These are phyloP conservation scores for Phytophthora boehmeriae DNA, from an alignment of 352 stramenopile genomes.

Conservation along the genomic window DNA sequence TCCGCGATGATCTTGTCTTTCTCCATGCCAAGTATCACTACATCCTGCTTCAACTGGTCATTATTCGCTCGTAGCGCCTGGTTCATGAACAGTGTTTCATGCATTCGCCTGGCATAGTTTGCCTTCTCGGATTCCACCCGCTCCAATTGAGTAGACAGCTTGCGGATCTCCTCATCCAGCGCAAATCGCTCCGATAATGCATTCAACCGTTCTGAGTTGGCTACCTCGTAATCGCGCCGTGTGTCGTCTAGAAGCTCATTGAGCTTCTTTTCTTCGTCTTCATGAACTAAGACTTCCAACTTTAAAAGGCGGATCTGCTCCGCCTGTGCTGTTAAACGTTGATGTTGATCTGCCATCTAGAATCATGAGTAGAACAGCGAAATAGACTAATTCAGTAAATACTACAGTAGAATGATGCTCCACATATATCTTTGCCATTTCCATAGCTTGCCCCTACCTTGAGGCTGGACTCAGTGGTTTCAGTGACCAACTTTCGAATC, in stretches of 20 bases:
- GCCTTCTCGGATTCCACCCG: constrained; percentile 60
- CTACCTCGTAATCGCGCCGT: constrained; percentile 66
- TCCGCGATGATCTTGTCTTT: constrained; percentile 58
- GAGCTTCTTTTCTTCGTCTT: constrained; percentile 68
- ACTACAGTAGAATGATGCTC: neutral
- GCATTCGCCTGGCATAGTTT: constrained; percentile 67
- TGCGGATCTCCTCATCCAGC: constrained; percentile 70
- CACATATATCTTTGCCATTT: too few species aligned
- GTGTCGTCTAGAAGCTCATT: constrained; percentile 65
- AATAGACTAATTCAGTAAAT: constrained; percentile 3
- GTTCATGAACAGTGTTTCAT: constrained; percentile 82
- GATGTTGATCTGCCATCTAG: constrained; percentile 52
- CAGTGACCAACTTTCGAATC: constrained; percentile 50
- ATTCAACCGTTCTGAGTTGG: constrained; percentile 70
- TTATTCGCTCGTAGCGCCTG: constrained; percentile 64
- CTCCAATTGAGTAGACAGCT: constrained; percentile 56
- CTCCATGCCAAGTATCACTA: constrained; percentile 59
- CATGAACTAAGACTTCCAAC: constrained; percentile 72
- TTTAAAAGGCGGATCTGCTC: constrained; percentile 68
- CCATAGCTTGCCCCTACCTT: constrained; percentile 25
- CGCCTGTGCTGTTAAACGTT: constrained; percentile 24
- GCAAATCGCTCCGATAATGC: constrained; percentile 61
- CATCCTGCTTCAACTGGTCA: constrained; percentile 69
- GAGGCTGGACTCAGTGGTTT: constrained; percentile 41
- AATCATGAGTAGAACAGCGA: neutral